Conservation (phyloP, 768 basidiomycete genomes). For the Mycena kentingensis region DNA sequence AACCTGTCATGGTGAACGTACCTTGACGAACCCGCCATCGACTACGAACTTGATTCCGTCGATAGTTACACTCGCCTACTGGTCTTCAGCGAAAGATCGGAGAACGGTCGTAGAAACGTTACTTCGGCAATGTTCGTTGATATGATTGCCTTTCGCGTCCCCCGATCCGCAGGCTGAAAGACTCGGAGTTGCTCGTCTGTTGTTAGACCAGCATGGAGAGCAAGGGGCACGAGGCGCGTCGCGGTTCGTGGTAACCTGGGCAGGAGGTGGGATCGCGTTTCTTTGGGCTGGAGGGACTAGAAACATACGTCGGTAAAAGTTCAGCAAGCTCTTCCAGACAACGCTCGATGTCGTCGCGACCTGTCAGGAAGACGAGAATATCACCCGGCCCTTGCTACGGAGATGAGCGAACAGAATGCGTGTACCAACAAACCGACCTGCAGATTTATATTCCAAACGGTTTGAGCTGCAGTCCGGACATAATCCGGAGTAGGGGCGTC, state of each 20-base stretch:
- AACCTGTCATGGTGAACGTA: slow-evolving; percentile 29
- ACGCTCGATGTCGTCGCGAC: slow-evolving; percentile 93
- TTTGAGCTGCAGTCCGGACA: slow-evolving; percentile 76
- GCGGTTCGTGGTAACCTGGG: slow-evolving; percentile 55
- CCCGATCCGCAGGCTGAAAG: slow-evolving; percentile 75
- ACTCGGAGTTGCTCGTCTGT: slow-evolving; percentile 86
- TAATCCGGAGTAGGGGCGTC: slow-evolving; percentile 80
- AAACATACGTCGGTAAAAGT: slow-evolving; percentile 59
- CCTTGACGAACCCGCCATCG: slow-evolving; percentile 96
- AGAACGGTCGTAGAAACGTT: slow-evolving; percentile 9
- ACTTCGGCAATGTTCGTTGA: slow-evolving; percentile 97
- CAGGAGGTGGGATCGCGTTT: too few relatives aligned
- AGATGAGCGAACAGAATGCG: background rate
- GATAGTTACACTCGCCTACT: slow-evolving; percentile 96
- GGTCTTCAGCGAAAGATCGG: background rate
- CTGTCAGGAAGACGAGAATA: slow-evolving; percentile 91
- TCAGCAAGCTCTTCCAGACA: slow-evolving; percentile 82
- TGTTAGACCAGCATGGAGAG: slow-evolving; percentile 87
- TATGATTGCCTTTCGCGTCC: slow-evolving; percentile 86
- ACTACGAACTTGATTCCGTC: slow-evolving; percentile 94
- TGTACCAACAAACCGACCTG: slow-evolving; percentile 51
- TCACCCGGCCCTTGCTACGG: slow-evolving; percentile 80
- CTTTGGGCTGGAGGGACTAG: background rate
- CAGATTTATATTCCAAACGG: slow-evolving; percentile 78
- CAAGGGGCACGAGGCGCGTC: slow-evolving; percentile 62